Evolutionary conservation across 441 rosid species (phyloP), one percentile per base, ranked within the genome.

Genomic region (Daphne laureola): DNA sequence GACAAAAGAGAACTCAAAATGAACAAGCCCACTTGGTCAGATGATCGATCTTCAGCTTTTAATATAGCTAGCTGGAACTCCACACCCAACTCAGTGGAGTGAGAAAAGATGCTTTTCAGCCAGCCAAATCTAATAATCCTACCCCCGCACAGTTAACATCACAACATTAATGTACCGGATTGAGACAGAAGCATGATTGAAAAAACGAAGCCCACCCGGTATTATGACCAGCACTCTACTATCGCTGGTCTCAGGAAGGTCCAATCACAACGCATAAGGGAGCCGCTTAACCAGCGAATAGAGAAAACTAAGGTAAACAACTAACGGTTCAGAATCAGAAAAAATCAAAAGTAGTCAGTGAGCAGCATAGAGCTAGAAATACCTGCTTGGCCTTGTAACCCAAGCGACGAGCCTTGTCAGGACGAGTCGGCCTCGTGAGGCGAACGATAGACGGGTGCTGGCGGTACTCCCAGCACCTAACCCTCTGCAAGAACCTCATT

Each of bases 331-430:
- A 12, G 8, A 0, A 27, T 3, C 8, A 12, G 8, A 0, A 27
- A 35, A 15, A 17, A 9, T 2, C 1, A 8, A 46, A 52, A 38
- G 12, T 3, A 21, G 21, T 1, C 40, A 12, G n/a, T n/a, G n/a
- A n/a, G n/a, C n/a, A n/a, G 42, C 21, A 38, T 8, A 12, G 48
- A 18, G 77, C 86, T 74, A 74, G 82, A 59, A 78, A 42, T 26
- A 80, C 86, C 78, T 77, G 86, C 62, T 81, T 81, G 58, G 88
- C 88, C 75, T 82, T 82, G 62, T 75, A 82, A 41, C 88, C 88
- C 63, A 82, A 11, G 61, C 79, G 73, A 36, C 88, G 83, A 23
- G 88, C 85, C 72, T 71, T 82, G 66, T 82, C 85, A n/a, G 88
- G 88, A 36, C 83, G 81, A 15, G 88, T 77, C n/a, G 85, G 81